A percentile compares a stretch with the other conserved stretches of the same genome.
Evolutionary conservation across 108 stramenopile species (phyloP).

Genomic region (Pseudonitzschia delicatissima): DNA sequence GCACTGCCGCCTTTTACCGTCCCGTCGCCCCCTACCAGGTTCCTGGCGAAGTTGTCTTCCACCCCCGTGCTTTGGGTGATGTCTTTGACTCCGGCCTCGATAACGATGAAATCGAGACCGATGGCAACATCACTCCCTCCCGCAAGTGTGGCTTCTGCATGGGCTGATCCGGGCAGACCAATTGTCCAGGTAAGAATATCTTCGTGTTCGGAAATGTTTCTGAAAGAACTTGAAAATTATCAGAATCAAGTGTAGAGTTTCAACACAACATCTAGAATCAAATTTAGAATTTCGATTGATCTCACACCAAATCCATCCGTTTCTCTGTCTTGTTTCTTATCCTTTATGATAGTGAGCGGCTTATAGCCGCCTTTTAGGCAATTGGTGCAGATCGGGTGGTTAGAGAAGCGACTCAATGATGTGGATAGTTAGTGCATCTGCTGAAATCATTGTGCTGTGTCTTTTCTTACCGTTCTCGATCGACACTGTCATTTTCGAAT

Average conservation of each 20-base stretch:
- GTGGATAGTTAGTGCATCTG: conserved; percentile 19
- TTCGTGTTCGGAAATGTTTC: no score
- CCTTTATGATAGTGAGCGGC: conserved; percentile 21
- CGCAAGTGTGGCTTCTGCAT: conserved; percentile 84
- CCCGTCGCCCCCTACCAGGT: conserved; percentile 41
- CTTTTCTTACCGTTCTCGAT: conserved; percentile 17
- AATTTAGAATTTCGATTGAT: not conserved
- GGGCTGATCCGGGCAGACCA: conserved; percentile 83
- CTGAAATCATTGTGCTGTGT: conserved; percentile 7
- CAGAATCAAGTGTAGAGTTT: not conserved
- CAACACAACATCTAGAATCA: not conserved
- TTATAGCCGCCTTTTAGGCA: conserved; percentile 23
- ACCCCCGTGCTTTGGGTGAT: not conserved
- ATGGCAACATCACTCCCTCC: conserved; percentile 52
- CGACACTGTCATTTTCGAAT: conserved; percentile 20
- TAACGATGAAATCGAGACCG: conserved; percentile 44
- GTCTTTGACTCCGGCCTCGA: conserved; percentile 34
- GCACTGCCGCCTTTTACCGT: conserved; percentile 37
- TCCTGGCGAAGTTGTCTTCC: not conserved
- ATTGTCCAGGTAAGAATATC: conserved; percentile 53
- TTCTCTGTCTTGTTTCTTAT: not conserved
- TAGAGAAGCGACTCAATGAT: conserved; percentile 6
- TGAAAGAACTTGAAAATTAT: not conserved
- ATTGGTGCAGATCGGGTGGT: conserved; percentile 25
- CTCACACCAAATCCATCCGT: not conserved